Conservation (phyloP, 352 stramenopile genomes). For the Stramenopiles sp. region DNA sequence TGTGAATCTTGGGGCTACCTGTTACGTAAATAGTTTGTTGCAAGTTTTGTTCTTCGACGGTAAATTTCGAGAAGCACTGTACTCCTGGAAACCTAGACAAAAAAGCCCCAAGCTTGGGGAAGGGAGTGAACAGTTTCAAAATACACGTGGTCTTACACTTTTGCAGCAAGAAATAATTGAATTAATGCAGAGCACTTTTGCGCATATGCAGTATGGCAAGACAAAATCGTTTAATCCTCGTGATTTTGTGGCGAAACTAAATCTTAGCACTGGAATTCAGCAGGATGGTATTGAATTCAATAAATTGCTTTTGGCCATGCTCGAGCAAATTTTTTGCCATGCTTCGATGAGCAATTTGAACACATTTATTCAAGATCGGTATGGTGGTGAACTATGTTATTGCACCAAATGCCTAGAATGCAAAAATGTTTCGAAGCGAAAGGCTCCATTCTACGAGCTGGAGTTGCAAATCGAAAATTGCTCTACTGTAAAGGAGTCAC, state of each 20-base stretch:
- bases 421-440: neutral
- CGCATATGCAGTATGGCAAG: neutral
- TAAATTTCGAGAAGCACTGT: neutral
- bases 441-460: neutral
- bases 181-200: neutral
- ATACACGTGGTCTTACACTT: neutral
- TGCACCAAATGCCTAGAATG: neutral
- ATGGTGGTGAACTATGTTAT: neutral
- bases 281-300: neutral
- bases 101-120: neutral
- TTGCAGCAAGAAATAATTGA: neutral
- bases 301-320: neutral
- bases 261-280: neutral
- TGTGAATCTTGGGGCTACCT: neutral
- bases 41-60: neutral
- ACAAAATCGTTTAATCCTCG: neutral
- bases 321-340: neutral
- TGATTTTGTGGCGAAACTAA: neutral
- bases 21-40: neutral
- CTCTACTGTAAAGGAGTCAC: neutral
- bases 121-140: neutral
- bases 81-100: neutral
- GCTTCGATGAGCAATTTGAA: neutral
- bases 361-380: neutral
- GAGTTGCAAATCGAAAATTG: neutral